These are phyloP conservation scores for Thelonectria rubi DNA, from an alignment of 2,329 filamentous ascomycete genomes.

Conservation along the genomic window DNA sequence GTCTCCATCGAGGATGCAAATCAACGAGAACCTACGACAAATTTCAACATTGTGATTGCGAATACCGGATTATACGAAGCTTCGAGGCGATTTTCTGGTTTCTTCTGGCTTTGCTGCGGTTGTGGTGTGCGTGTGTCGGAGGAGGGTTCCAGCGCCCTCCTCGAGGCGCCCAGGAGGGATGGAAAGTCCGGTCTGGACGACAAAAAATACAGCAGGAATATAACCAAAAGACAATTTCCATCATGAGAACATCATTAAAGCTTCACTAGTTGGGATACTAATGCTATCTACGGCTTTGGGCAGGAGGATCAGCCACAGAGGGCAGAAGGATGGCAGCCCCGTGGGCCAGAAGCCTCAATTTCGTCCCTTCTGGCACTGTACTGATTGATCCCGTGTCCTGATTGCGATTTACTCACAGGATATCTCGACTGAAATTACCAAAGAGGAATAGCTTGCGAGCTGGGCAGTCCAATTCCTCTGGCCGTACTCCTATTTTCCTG, in stretches of 20 bases:
- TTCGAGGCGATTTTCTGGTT: neutral
- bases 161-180: too few relatives aligned
- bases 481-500: neutral
- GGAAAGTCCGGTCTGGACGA: too few relatives aligned
- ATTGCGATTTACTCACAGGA: neutral
- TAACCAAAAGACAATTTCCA: too few relatives aligned
- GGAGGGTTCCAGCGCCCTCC: neutral
- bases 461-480: neutral
- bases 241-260: too few relatives aligned
- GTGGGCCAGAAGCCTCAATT: neutral
- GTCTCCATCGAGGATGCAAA: neutral
- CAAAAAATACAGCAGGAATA: too few relatives aligned
- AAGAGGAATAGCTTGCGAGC: neutral
- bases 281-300: too few relatives aligned
- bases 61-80: neutral
- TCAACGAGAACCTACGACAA: neutral
- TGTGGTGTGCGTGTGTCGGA: neutral
- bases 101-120: neutral
- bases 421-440: neutral
- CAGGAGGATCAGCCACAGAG: too few relatives aligned
- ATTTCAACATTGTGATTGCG: neutral
- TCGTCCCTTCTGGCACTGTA: neutral
- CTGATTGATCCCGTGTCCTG: neutral
- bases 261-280: too few relatives aligned
- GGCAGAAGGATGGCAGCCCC: too few relatives aligned